These are phyloP conservation scores for Termitomyces sp. DNA, from an alignment of 1,284 basidiomycete species.

Conservation along the genomic window DNA sequence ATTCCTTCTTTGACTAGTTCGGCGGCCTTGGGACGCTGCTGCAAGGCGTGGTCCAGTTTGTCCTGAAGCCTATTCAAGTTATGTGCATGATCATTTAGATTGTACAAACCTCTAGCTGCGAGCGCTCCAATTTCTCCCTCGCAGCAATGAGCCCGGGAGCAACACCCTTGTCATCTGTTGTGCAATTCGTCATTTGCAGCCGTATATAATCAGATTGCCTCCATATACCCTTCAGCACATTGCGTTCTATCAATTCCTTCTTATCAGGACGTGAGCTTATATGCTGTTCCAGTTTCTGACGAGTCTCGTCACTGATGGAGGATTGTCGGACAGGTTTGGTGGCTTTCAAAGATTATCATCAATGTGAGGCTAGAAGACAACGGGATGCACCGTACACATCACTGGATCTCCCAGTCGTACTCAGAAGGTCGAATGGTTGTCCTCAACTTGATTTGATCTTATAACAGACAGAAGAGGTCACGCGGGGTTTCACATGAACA, in stretches of 20 bases:
- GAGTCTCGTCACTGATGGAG: constrained; percentile 35
- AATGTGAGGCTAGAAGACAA: not conserved
- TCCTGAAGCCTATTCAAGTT: constrained; percentile 37
- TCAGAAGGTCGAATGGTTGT: too few relatives aligned
- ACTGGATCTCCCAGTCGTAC: too few relatives aligned
- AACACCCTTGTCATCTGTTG: constrained; percentile 55
- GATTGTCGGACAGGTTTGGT: constrained; percentile 9
- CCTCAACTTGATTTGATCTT: too few relatives aligned
- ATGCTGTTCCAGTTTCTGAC: constrained; percentile 52
- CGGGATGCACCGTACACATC: constrained; percentile 3
- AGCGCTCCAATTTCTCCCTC: constrained; percentile 58
- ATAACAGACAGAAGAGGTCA: too few relatives aligned
- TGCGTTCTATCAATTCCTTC: constrained; percentile 64
- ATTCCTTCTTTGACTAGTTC: constrained; percentile 74
- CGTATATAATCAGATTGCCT: not conserved
- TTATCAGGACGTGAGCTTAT: constrained; percentile 51
- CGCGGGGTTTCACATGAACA: not conserved
- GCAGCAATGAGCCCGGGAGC: constrained; percentile 69
- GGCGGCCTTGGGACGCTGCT: constrained; percentile 59
- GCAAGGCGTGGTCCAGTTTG: constrained; percentile 64
- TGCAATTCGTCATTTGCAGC: not conserved
- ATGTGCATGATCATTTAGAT: not conserved
- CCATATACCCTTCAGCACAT: constrained; percentile 67
- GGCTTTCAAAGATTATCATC: not conserved
- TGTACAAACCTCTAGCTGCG: constrained; percentile 57